Conservation (phyloP, 306 rosid species). For the Prunus salicina region DNA sequence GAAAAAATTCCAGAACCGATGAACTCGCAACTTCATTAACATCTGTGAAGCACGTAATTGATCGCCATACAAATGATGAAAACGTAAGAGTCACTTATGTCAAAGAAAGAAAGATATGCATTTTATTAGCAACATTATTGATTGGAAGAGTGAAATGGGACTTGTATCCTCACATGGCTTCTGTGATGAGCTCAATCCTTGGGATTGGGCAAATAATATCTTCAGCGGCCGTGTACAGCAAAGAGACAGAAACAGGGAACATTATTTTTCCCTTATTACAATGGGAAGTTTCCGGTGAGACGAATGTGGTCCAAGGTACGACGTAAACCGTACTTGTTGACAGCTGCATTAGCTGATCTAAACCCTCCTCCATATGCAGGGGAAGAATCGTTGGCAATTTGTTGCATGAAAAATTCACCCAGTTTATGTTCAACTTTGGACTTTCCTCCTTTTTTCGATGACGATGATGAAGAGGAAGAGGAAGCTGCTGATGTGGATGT, state of each 20-base stretch:
- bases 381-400: constrained; percentile 79
- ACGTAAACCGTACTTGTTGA: constrained; percentile 69
- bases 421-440: constrained; percentile 71
- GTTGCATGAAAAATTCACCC: constrained; percentile 89
- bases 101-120: not conserved
- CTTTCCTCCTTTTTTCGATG: constrained; percentile 78
- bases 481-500: constrained; percentile 58
- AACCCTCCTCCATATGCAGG: constrained; percentile 94
- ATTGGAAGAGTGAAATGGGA: constrained; percentile 25
- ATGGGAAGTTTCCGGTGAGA: constrained; percentile 70
- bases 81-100: not conserved
- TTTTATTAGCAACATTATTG: constrained; percentile 16
- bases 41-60: not conserved
- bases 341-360: constrained; percentile 88
- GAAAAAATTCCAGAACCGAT: not conserved
- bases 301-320: constrained; percentile 79
- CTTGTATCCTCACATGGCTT: constrained; percentile 32
- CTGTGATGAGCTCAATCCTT: constrained; percentile 20
- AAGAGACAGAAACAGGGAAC: constrained; percentile 3
- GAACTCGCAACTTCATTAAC: not conserved
- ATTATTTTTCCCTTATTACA: constrained; percentile 27
- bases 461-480: constrained; percentile 39
- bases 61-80: too few relatives aligned
- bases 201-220: constrained; percentile 9
- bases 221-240: not conserved